phyloP scores from a whole-genome alignment of 306 rosid species.

The Rubus parviflorus region DNA sequence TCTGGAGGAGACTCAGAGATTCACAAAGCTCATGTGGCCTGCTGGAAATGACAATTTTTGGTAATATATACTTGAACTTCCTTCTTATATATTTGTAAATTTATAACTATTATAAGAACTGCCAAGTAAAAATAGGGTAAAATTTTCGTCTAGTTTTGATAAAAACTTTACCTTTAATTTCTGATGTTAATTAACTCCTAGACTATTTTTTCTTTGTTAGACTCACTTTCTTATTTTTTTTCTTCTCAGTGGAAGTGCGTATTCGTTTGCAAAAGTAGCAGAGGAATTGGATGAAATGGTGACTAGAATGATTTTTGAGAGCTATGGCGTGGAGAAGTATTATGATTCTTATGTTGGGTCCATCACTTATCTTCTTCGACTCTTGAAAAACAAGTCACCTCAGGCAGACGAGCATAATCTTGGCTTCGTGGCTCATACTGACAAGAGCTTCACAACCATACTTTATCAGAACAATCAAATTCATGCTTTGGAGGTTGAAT shows the following conservation, averaged over 20 bases:
- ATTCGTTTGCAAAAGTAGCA: constrained; percentile 50
- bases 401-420: constrained; percentile 37
- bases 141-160: neutral
- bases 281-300: constrained; percentile 61
- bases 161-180: neutral
- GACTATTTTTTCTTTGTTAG: neutral
- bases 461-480: constrained; percentile 66
- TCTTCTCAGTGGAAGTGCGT: constrained; percentile 36
- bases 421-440: constrained; percentile 67
- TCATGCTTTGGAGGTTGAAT: constrained; percentile 63
- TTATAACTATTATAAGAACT: no score
- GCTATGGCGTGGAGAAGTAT: constrained; percentile 47
- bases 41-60: constrained; percentile 42
- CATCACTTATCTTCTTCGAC: constrained; percentile 56
- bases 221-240: neutral
- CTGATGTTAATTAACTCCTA: neutral
- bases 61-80: constrained; percentile 14
- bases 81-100: neutral
- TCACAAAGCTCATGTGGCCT: constrained; percentile 48
- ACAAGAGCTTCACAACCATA: constrained; percentile 82
- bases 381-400: constrained; percentile 50
- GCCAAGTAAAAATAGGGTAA: no score
- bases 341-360: constrained; percentile 39
- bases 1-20: constrained; percentile 27
- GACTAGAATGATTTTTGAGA: constrained; percentile 70